Percentiles rank a stretch among this genome's conserved stretches.
These are phyloP conservation scores for Trifolium subterraneum DNA, from an alignment of 306 rosid species.

Conservation along the genomic window DNA sequence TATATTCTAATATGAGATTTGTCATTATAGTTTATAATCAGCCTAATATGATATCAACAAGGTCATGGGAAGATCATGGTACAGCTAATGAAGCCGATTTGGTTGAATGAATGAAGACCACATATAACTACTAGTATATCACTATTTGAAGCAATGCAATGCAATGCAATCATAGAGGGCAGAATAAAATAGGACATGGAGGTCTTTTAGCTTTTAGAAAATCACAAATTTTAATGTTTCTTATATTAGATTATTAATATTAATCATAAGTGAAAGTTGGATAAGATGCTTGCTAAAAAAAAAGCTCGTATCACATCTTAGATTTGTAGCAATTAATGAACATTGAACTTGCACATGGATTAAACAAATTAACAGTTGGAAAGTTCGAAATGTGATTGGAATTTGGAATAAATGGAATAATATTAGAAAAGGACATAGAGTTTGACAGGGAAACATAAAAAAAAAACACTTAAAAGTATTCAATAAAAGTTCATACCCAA, in stretches of 20 bases:
- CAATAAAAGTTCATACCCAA: conserved; percentile 9
- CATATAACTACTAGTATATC: neutral
- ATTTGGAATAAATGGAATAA: conserved; percentile 35
- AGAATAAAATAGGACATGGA: conserved; percentile 2
- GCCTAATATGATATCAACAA: neutral
- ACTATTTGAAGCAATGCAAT: neutral
- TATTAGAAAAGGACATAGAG: neutral
- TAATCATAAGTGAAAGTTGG: conserved; percentile 8
- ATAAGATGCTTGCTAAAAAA: conserved; percentile 29
- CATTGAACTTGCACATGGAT: conserved; percentile 25
- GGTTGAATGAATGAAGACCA: conserved; percentile 6
- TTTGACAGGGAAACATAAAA: neutral
- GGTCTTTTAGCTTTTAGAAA: neutral
- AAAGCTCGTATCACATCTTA: neutral
- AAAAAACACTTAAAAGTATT: conserved; percentile 7
- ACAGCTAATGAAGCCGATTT: conserved; percentile 13
- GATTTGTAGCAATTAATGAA: conserved; percentile 25
- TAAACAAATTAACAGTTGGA: conserved; percentile 30
- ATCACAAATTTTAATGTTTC: neutral
- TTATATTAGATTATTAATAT: neutral
- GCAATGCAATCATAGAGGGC: neutral
- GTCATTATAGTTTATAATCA: neutral
- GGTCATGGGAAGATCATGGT: neutral
- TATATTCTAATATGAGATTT: neutral
- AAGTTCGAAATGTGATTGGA: conserved; percentile 40